Percentiles rank a stretch among this genome's conserved stretches.
These are phyloP conservation scores for Trichomonascaceae sp. DNA, from an alignment of 1,139 yeast species.

Conservation along the genomic window DNA sequence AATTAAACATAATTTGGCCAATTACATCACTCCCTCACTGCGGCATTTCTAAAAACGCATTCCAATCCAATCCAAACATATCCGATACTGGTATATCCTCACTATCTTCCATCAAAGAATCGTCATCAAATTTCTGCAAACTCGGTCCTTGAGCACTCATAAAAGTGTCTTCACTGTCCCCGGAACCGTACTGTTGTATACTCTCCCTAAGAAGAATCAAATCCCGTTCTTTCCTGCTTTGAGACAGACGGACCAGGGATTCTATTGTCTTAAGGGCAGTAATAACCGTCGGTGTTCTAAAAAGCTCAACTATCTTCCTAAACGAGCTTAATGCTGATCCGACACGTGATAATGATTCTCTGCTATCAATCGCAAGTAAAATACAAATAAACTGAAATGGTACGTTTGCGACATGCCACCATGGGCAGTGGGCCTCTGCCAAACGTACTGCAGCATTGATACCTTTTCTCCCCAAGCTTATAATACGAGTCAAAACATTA, in stretches of 20 bases:
- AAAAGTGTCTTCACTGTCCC: background rate
- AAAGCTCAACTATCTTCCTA: background rate
- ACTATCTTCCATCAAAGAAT: background rate
- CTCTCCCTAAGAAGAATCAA: background rate
- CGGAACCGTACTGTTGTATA: background rate
- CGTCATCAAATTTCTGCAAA: background rate
- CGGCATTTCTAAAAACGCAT: background rate
- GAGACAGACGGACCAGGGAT: background rate
- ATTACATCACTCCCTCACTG: background rate
- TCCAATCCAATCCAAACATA: background rate
- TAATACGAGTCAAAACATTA: background rate
- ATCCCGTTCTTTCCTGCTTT: background rate
- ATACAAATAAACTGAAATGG: slow-evolving; percentile 7
- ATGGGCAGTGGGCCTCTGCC: slow-evolving; percentile 4
- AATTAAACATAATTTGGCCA: background rate
- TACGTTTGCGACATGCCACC: slow-evolving; percentile 7
- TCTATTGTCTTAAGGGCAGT: background rate
- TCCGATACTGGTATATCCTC: background rate
- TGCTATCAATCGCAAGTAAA: slow-evolving; percentile 5
- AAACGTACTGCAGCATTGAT: slow-evolving; percentile 2
- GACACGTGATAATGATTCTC: slow-evolving; percentile 1
- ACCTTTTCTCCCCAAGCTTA: background rate
- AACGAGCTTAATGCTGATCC: slow-evolving; percentile 3
- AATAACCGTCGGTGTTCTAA: background rate
- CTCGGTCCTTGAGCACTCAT: background rate